Percentiles rank a stretch among this genome's conserved stretches.
Evolutionary conservation across 768 basidiomycete species (phyloP).

Genomic region (Mycena galericulata): DNA sequence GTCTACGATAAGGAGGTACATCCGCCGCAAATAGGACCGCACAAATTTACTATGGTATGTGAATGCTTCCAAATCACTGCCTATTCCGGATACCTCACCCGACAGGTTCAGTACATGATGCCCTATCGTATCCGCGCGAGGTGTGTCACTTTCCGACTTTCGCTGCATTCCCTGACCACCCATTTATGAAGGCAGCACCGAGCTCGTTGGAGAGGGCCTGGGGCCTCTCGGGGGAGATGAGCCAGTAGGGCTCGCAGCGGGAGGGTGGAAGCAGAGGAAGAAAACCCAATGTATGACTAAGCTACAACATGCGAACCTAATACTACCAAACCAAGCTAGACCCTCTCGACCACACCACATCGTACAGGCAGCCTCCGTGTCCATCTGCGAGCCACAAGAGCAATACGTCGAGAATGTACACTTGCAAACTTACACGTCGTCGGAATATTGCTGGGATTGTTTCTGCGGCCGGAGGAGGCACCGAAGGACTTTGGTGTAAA

Average conservation of each 20-base stretch:
- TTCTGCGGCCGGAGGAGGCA: no score
- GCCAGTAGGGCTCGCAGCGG: no score
- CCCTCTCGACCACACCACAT: no score
- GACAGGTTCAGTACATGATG: slow-evolving; percentile 84
- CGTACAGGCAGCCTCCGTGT: slow-evolving; percentile 90
- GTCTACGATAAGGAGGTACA: slow-evolving; percentile 56
- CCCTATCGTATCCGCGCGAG: slow-evolving; percentile 93
- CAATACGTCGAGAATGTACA: slow-evolving; percentile 92
- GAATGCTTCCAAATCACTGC: background rate
- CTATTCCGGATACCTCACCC: background rate
- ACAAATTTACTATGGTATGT: slow-evolving; percentile 76
- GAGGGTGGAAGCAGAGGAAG: no score
- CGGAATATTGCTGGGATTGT: slow-evolving; percentile 84
- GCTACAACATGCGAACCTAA: no score
- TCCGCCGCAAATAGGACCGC: slow-evolving; percentile 55
- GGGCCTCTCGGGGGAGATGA: no score
- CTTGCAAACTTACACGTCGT: slow-evolving; percentile 76
- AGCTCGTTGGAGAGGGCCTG: no score
- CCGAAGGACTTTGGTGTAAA: no score
- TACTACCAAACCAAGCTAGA: no score
- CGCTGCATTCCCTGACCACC: background rate
- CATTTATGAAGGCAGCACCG: slow-evolving; percentile 82
- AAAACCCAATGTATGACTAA: no score
- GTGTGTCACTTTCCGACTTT: slow-evolving; percentile 51
- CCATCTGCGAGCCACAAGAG: slow-evolving; percentile 82